A percentile compares a stretch with the other conserved stretches of the same genome.
These are phyloP conservation scores for Talaromyces wortmannii DNA, from an alignment of 495 filamentous ascomycete genomes.

Conservation along the genomic window DNA sequence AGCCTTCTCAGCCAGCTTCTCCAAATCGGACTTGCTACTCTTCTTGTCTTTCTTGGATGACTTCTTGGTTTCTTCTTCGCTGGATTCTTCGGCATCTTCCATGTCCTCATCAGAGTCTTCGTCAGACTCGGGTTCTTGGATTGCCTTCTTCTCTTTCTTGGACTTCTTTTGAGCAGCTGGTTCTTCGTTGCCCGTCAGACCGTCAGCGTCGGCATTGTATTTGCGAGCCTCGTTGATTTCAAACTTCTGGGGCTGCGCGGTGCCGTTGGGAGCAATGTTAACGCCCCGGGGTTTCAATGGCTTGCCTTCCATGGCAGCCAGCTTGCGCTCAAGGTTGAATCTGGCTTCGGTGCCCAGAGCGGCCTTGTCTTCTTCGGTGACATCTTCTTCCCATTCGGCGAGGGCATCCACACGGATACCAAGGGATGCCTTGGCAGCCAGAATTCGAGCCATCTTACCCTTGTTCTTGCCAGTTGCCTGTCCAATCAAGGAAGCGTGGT, in stretches of 20 bases:
- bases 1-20: conserved; percentile 50
- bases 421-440: conserved; percentile 87
- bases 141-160: conserved; percentile 45
- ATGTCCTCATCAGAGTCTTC: conserved; percentile 34
- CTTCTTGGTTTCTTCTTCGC: conserved; percentile 19
- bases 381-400: conserved; percentile 69
- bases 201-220: conserved; percentile 94
- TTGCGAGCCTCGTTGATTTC: conserved; percentile 90
- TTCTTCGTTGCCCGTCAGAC: conserved; percentile 61
- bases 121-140: conserved; percentile 32
- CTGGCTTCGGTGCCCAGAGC: conserved; percentile 66
- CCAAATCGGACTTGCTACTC: conserved; percentile 45
- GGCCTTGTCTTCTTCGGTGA: conserved; percentile 81
- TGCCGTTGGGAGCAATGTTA: conserved; percentile 66
- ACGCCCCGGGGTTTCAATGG: conserved; percentile 71
- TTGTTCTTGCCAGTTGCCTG: conserved; percentile 97
- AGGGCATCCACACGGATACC: conserved; percentile 91
- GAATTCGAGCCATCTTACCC: conserved; percentile 96
- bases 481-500: conserved; percentile 93
- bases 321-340: conserved; percentile 75
- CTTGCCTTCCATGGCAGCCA: conserved; percentile 85
- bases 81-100: conserved; percentile 39
- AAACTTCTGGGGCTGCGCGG: conserved; percentile 65
- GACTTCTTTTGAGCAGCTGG: conserved; percentile 38
- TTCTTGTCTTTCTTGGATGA: conserved; percentile 33